Percentiles rank a stretch among this genome's conserved stretches.
Conservation (phyloP, 768 basidiomycete species). For the Trametes sanguinea region DNA sequence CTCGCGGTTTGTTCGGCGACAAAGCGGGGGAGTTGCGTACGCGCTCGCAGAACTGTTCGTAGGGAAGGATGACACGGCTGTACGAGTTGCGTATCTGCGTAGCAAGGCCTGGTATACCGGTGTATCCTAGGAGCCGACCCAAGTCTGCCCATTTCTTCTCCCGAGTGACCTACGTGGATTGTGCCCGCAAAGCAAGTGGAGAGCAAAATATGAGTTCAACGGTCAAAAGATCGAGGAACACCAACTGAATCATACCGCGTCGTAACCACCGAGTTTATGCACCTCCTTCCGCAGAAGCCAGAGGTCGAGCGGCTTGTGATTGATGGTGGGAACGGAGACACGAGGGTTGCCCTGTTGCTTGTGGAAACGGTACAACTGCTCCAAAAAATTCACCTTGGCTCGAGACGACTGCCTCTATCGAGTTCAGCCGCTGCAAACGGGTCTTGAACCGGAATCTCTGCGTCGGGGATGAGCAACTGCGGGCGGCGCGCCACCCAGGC, state of each 20-base stretch:
- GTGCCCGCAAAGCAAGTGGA: not conserved
- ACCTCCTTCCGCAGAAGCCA: conserved; percentile 95
- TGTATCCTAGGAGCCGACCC: conserved; percentile 80
- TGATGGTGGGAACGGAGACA: conserved; percentile 92
- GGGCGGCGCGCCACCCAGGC: conserved; percentile 11
- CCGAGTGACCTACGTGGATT: conserved; percentile 64
- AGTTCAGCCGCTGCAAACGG: conserved; percentile 90
- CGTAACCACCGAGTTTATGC: conserved; percentile 83
- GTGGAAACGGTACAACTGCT: conserved; percentile 96
- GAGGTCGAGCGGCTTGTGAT: conserved; percentile 89
- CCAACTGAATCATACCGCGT: conserved; percentile 58
- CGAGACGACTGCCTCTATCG: conserved; percentile 96
- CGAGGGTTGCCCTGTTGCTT: conserved; percentile 91
- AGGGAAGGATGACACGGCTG: conserved; percentile 90
- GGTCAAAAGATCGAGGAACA: not conserved
- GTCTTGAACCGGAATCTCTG: conserved; percentile 96
- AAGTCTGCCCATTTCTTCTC: conserved; percentile 88
- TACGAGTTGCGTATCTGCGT: conserved; percentile 91
- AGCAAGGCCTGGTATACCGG: conserved; percentile 78
- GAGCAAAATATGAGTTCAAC: not conserved
- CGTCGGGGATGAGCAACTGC: conserved; percentile 17
- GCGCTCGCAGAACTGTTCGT: conserved; percentile 84
- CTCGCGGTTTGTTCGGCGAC: conserved; percentile 44
- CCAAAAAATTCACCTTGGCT: conserved; percentile 95
- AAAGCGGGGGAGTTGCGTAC: conserved; percentile 64